Conservation (phyloP, 495 filamentous ascomycete species). For the Niebla homalea region DNA sequence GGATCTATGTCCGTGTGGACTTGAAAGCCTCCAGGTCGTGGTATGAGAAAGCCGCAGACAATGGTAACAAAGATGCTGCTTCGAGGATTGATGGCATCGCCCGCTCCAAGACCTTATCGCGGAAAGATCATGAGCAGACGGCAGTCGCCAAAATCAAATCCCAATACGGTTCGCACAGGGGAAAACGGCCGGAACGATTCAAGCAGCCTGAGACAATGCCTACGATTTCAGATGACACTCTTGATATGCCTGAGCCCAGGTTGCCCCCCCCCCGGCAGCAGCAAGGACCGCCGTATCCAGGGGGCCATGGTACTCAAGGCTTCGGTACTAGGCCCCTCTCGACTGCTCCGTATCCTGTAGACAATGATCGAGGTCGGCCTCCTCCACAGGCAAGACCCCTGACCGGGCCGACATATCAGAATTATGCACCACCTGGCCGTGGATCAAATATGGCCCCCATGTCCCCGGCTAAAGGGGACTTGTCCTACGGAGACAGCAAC, state of each 20-base stretch:
- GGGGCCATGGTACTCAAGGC: slow-evolving; percentile 34
- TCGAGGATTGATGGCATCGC: slow-evolving; percentile 72
- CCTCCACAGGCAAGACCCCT: slow-evolving; percentile 9
- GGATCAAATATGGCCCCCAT: slow-evolving; percentile 18
- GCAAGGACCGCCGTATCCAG: slow-evolving; percentile 41
- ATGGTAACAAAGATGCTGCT: slow-evolving; percentile 83
- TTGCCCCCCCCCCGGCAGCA: slow-evolving; percentile 29
- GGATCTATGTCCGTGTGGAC: slow-evolving; percentile 71
- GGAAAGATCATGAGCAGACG: slow-evolving; percentile 83
- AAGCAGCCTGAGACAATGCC: slow-evolving; percentile 39
- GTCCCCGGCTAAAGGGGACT: slow-evolving; percentile 20
- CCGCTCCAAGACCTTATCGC: slow-evolving; percentile 72
- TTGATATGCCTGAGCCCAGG: slow-evolving; percentile 63
- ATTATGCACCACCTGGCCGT: slow-evolving; percentile 37
- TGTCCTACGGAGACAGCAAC: slow-evolving; percentile 15
- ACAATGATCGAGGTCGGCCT: slow-evolving; percentile 22
- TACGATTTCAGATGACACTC: slow-evolving; percentile 31
- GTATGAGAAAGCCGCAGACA: slow-evolving; percentile 82
- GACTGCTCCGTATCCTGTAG: slow-evolving; percentile 39
- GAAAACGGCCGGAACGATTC: slow-evolving; percentile 51
- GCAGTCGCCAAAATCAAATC: slow-evolving; percentile 86
- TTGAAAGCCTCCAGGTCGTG: slow-evolving; percentile 72
- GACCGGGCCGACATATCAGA: slow-evolving; percentile 47
- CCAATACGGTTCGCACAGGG: slow-evolving; percentile 74
- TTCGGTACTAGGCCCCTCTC: slow-evolving; percentile 25